Evolutionary conservation across 2,329 filamentous ascomycete species (phyloP), one percentile per base, ranked within the genome.

Genomic region (Paradendryphiella salina): DNA sequence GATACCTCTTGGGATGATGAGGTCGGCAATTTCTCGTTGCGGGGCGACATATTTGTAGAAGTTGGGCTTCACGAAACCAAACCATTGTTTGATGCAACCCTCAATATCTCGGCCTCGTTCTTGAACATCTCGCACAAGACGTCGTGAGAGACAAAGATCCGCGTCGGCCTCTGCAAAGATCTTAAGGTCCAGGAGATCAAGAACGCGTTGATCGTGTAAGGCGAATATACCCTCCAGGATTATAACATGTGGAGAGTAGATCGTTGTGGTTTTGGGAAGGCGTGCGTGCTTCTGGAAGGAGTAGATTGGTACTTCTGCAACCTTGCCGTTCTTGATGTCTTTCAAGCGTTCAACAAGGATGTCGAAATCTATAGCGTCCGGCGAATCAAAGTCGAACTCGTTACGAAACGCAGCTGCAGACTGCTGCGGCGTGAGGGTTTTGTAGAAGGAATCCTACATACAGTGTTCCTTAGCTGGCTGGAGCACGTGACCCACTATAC

Each of bases 11-110:
- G 94, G 94, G 8, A 99, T 89, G 51, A 99, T 97, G 47, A 99
- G 87, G 70, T 99, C 93, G 82, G 91, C 91, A 39, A 93, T 86
- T 61, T 91, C 88, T 47, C 91, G 82, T 72, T 99, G 94, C 28
- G 94, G 94, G 57, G 96, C 88, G 49, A 99, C 94, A 68, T 84
- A 97, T 80, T 88, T 90, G 72, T 93, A 88, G 65, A 95, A 97
- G 67, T 97, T 97, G 3, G 94, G 94, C 75, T 99, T 99, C 35
- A 99, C 94, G 70, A 89, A 99, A 9, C 78, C 79, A 71, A 97
- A 96, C 94, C 94, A 99, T 73, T 99, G 94, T 74, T 97, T 97
- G 72, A 99, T 92, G 66, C 92, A 93, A 33, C 94, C 94, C 69
- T 96, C 89, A 49, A 97, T 88, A 66, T 96, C 93, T 68, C 94